Conservation (phyloP, 495 filamentous ascomycete genomes). For the Penicillium arizonense region DNA sequence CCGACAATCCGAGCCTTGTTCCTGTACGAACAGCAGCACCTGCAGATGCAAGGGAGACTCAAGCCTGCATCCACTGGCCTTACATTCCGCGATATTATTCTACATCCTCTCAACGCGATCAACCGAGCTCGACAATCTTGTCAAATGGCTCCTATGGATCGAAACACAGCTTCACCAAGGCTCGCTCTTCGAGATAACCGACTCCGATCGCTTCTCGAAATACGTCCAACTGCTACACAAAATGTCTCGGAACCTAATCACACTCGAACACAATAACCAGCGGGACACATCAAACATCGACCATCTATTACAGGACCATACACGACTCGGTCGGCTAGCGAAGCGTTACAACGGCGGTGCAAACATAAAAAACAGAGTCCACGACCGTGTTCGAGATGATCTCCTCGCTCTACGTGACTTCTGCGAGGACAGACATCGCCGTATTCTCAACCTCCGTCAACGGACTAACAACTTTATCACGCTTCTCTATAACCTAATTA, state of each 20-base stretch:
- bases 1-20: neutral
- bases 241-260: slow-evolving; percentile 16
- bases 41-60: neutral
- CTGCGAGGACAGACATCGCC: slow-evolving; percentile 13
- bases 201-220: slow-evolving; percentile 13
- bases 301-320: slow-evolving; percentile 12
- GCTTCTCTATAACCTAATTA: slow-evolving; percentile 20
- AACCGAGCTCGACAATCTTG: slow-evolving; percentile 10
- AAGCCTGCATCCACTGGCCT: neutral
- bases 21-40: neutral
- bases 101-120: slow-evolving; percentile 12
- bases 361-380: neutral
- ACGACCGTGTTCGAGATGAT: slow-evolving; percentile 12
- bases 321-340: slow-evolving; percentile 5
- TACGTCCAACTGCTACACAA: slow-evolving; percentile 18
- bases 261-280: slow-evolving; percentile 15
- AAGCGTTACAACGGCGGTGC: neutral
- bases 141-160: slow-evolving; percentile 19
- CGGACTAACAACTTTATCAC: slow-evolving; percentile 16
- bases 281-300: slow-evolving; percentile 12
- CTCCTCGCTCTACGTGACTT: slow-evolving; percentile 9
- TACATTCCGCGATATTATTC: slow-evolving; percentile 9
- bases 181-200: slow-evolving; percentile 16
- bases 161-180: slow-evolving; percentile 19
- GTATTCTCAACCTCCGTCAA: slow-evolving; percentile 11